Conservation (phyloP, 139 green algal genomes). For the Picochlorum sp. region DNA sequence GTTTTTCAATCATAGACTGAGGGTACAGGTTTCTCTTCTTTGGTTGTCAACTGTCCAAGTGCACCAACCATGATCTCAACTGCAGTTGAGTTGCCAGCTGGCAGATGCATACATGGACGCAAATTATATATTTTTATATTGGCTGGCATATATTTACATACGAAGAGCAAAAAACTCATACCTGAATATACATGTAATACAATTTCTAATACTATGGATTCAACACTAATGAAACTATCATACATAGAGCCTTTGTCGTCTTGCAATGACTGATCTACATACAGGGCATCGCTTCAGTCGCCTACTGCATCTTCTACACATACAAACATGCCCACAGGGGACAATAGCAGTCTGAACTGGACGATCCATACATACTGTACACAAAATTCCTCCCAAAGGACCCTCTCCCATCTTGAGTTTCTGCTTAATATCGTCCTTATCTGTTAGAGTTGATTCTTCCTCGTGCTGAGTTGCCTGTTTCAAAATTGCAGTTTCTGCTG, state of each 20-base stretch:
- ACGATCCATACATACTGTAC: conserved; percentile 50
- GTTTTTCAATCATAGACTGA: too few relatives aligned
- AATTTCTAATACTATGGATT: background rate
- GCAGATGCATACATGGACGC: background rate
- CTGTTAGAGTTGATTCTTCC: background rate
- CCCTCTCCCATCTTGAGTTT: background rate
- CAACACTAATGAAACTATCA: background rate
- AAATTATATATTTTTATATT: background rate
- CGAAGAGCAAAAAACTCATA: background rate
- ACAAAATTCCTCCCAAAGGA: conserved; percentile 19
- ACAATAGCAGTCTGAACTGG: conserved; percentile 63
- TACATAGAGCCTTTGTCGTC: conserved; percentile 59
- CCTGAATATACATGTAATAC: background rate
- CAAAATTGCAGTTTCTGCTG: background rate
- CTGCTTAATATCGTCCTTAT: background rate
- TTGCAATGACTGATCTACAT: conserved; percentile 54
- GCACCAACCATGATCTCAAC: background rate
- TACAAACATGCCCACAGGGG: conserved; percentile 67
- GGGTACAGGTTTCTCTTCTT: too few relatives aligned
- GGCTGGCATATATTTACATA: background rate
- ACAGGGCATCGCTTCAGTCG: conserved; percentile 56
- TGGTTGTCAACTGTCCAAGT: background rate
- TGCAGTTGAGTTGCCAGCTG: background rate
- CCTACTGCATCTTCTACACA: conserved; percentile 58
- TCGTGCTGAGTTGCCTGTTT: background rate